phyloP scores from a whole-genome alignment of 768 basidiomycete species.

The Macrocybe gigantea region DNA sequence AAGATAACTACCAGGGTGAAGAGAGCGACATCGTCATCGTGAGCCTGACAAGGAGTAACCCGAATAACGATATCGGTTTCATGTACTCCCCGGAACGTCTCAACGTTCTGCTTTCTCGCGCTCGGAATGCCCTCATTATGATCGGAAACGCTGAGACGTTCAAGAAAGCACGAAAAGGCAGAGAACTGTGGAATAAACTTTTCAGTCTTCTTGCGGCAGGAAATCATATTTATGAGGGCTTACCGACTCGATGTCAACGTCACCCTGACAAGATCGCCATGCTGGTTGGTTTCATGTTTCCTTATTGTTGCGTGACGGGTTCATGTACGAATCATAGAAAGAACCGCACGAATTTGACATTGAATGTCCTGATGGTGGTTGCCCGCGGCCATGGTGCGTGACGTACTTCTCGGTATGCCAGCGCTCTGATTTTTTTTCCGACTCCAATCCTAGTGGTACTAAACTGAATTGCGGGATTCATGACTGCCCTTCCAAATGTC shows the following conservation, averaged over 20 bases:
- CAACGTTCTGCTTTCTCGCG: conserved; percentile 67
- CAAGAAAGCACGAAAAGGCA: conserved; percentile 41
- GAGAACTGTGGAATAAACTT: conserved; percentile 44
- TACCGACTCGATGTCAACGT: conserved; percentile 53
- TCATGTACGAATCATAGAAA: conserved; percentile 3
- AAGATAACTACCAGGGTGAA: conserved; percentile 77
- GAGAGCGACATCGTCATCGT: conserved; percentile 65
- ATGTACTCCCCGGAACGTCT: conserved; percentile 66
- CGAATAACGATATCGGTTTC: conserved; percentile 55
- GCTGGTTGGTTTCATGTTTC: conserved; percentile 14
- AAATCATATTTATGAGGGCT: conserved; percentile 48
- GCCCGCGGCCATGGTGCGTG: conserved; percentile 50
- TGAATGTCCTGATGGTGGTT: conserved; percentile 58
- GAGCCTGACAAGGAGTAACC: conserved; percentile 57
- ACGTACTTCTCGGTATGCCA: not conserved
- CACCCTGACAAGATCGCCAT: conserved; percentile 38
- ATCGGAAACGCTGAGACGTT: conserved; percentile 64
- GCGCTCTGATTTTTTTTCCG: not conserved
- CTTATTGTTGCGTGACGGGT: too few relatives aligned
- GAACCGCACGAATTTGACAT: conserved; percentile 42
- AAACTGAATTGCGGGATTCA: conserved; percentile 48
- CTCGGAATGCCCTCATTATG: conserved; percentile 58
- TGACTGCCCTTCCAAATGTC: conserved; percentile 54
- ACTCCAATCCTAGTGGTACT: conserved; percentile 30
- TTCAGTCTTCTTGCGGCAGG: conserved; percentile 36